Evolutionary conservation across 2,329 filamentous ascomycete species (phyloP).

Genomic region (Helicocarpus griseus): DNA sequence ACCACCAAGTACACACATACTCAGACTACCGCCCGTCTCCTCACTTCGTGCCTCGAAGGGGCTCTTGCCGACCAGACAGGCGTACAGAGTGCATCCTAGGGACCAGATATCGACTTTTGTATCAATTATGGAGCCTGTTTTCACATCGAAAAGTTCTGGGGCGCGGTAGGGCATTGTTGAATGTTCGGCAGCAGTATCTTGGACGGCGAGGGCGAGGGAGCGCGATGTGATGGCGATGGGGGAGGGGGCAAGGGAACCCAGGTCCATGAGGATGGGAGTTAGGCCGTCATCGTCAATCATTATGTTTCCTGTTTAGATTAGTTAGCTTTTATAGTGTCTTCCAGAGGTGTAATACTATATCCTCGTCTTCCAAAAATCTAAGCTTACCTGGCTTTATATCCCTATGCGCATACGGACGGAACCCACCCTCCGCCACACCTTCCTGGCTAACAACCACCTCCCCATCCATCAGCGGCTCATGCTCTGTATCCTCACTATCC

Average conservation of each 20-base stretch:
- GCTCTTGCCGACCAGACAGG: slow-evolving; percentile 90
- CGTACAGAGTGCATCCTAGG: slow-evolving; percentile 92
- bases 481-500: slow-evolving; percentile 64
- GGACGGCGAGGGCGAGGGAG: slow-evolving; percentile 80
- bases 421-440: slow-evolving; percentile 57
- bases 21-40: slow-evolving; percentile 88
- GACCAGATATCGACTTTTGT: slow-evolving; percentile 99
- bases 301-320: slow-evolving; percentile 58
- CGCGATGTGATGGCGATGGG: slow-evolving; percentile 84
- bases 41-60: slow-evolving; percentile 94
- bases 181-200: slow-evolving; percentile 92
- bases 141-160: slow-evolving; percentile 95
- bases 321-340: no score
- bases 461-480: slow-evolving; percentile 72
- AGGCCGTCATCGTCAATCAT: slow-evolving; percentile 93
- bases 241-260: slow-evolving; percentile 80
- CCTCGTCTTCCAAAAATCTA: no score
- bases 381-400: slow-evolving; percentile 88
- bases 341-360: no score
- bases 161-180: slow-evolving; percentile 98
- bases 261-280: slow-evolving; percentile 90
- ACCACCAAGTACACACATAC: slow-evolving; percentile 82
- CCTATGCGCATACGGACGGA: slow-evolving; percentile 79
- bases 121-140: slow-evolving; percentile 82
- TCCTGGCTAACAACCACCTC: slow-evolving; percentile 60